phyloP scores from a whole-genome alignment of 2,329 filamentous ascomycete genomes.

The Aspergillus texensis region DNA sequence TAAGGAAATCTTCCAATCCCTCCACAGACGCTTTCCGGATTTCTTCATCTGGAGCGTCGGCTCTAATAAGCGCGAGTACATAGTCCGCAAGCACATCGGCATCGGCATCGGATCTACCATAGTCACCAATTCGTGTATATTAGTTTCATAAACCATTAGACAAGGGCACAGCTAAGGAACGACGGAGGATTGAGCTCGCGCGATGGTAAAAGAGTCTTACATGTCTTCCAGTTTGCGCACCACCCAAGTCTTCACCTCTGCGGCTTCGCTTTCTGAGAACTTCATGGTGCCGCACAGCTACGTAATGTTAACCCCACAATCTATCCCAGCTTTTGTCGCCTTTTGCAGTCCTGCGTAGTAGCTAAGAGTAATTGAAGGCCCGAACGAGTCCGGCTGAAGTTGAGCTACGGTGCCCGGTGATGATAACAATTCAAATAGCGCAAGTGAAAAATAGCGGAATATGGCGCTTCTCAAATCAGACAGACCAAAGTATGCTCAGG shows the following conservation, averaged over 20 bases:
- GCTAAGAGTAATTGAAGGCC: not conserved
- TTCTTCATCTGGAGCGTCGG: slow-evolving; percentile 57
- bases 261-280: slow-evolving; percentile 56
- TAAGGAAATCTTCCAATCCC: slow-evolving; percentile 61
- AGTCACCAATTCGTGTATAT: slow-evolving; percentile 1
- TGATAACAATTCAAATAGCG: not conserved
- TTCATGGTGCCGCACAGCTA: slow-evolving; percentile 46
- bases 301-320: not conserved
- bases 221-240: slow-evolving; percentile 61
- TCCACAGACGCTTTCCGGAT: slow-evolving; percentile 57
- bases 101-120: slow-evolving; percentile 61
- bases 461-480: not conserved
- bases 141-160: not conserved
- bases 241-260: slow-evolving; percentile 60
- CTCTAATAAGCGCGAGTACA: slow-evolving; percentile 60
- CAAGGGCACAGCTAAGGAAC: not conserved
- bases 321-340: not conserved
- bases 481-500: not conserved
- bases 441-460: not conserved
- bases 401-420: not conserved
- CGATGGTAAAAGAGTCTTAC: slow-evolving; percentile 39
- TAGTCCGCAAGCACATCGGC: slow-evolving; percentile 65
- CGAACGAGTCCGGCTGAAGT: not conserved
- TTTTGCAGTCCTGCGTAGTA: not conserved
- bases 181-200: not conserved